Base-by-base conservation (phyloP, 176 grass and related monocot species). In the Musa schizocarpa region DNA sequence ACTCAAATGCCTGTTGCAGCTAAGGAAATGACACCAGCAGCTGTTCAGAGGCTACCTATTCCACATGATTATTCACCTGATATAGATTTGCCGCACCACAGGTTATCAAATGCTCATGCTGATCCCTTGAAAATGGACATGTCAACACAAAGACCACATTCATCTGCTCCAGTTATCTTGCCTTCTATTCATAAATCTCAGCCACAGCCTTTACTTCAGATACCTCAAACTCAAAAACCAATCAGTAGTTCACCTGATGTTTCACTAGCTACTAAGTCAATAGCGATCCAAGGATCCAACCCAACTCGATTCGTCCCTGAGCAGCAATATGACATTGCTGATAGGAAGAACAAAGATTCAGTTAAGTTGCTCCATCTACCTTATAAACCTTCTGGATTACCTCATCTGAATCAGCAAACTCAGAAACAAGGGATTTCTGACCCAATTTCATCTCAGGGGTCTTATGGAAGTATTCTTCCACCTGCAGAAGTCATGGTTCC, bases 281-380 rank as follows among this genome's bases (percentile, higher is more conserved):
- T 77, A 75, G 16, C 74, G 51, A 87, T 62, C 49, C 90, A 83
- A 79, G 85, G 74, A 78, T 34, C 51, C 25, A 83, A 81, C 81
- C 82, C 90, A 52, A 90, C 93, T 82, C 77, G 92, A 9, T 85
- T 92, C 70, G 82, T 92, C 79, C 91, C 88, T 14, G 79, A 55
- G 2, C 77, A 78, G 82, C 87, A 81, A 64, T 83, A 82, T 75
- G 58, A 89, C 72, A 10, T 75, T 63, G 69, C 85, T 66, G 81
- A 77, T 85, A 58, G n/a, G 56, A 89, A 83, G 78, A 67, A 19
- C 50, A 11, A 14, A 73, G 65, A 57, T 80, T 65, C 74, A 0
- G 7, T 65, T 82, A 81, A 82, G 26, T 85, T 89, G 71, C 34
- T 79, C 57, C 65, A 72, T 79, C 12, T 80, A 14, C 74, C 71